phyloP scores from a whole-genome alignment of 345 rosid genomes.

The Arabidopsis arenosa region DNA sequence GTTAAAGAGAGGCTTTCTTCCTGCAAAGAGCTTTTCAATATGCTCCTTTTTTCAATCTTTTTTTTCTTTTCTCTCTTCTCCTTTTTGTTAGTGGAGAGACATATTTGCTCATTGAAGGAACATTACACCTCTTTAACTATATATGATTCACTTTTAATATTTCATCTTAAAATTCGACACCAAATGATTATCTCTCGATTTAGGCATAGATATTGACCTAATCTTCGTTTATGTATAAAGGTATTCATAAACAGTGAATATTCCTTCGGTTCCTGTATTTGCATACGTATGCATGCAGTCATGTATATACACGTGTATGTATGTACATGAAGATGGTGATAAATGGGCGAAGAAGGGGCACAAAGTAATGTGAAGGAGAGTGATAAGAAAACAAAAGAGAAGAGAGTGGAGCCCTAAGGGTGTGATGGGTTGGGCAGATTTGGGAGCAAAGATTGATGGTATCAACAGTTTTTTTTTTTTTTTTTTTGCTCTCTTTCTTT shows the following conservation, averaged over 20 bases:
- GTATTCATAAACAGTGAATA: conserved; percentile 36
- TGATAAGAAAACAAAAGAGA: conserved; percentile 37
- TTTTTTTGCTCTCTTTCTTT: background rate
- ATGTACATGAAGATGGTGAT: conserved; percentile 33
- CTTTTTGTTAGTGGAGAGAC: conserved; percentile 48
- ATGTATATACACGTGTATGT: conserved; percentile 35
- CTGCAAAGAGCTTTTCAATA: conserved; percentile 39
- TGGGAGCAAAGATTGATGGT: conserved; percentile 51
- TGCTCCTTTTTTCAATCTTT: conserved; percentile 8
- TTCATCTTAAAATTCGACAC: conserved; percentile 22
- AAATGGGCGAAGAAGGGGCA: conserved; percentile 37
- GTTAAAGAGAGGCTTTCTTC: conserved; percentile 33
- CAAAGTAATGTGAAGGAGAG: conserved; percentile 45
- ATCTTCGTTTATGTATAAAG: background rate
- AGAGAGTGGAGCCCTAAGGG: conserved; percentile 53
- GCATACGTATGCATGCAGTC: conserved; percentile 48
- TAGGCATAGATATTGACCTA: conserved; percentile 28
- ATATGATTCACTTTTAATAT: conserved; percentile 26
- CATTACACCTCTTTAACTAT: conserved; percentile 37
- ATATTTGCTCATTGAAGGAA: conserved; percentile 40
- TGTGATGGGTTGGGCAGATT: conserved; percentile 54
- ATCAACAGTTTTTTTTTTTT: conserved; percentile 38
- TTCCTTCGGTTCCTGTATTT: conserved; percentile 4
- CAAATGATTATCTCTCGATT: conserved; percentile 24
- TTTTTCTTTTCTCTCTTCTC: background rate